Conservation (phyloP, 371 early-diverging fungal genomes). For the Mortierella sp. region DNA sequence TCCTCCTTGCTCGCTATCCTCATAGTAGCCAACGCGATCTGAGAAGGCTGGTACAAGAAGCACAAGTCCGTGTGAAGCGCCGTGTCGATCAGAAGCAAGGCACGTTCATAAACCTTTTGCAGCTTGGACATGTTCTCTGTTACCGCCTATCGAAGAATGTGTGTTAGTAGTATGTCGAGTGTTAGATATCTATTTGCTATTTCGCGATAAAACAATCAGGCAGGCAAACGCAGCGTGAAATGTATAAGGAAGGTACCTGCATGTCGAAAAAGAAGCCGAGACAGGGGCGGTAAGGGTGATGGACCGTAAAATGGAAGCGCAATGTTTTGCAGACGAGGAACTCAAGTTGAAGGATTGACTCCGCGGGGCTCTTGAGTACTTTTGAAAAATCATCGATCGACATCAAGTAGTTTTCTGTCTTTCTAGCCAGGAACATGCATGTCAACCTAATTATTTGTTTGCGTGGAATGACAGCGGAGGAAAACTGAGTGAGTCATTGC, state of each 20-base stretch:
- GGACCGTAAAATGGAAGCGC: slow-evolving; percentile 87
- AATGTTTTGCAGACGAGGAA: slow-evolving; percentile 86
- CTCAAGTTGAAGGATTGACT: slow-evolving; percentile 74
- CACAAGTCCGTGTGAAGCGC: slow-evolving; percentile 83
- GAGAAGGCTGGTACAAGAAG: slow-evolving; percentile 87
- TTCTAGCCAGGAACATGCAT: slow-evolving; percentile 89
- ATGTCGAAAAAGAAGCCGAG: slow-evolving; percentile 91
- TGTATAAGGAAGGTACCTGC: slow-evolving; percentile 64
- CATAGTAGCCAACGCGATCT: slow-evolving; percentile 88
- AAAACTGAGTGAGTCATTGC: background rate
- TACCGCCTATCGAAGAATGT: slow-evolving; percentile 48
- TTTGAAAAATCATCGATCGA: slow-evolving; percentile 80
- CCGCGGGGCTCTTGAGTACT: slow-evolving; percentile 50
- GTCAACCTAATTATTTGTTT: slow-evolving; percentile 68
- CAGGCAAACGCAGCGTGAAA: background rate
- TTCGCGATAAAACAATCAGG: background rate
- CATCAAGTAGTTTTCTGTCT: slow-evolving; percentile 86
- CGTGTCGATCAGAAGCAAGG: slow-evolving; percentile 66
- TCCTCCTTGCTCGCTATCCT: slow-evolving; percentile 75
- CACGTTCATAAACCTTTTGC: slow-evolving; percentile 71
- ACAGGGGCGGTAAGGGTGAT: slow-evolving; percentile 88
- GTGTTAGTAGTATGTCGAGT: background rate
- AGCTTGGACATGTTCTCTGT: slow-evolving; percentile 66
- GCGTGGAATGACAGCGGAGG: background rate
- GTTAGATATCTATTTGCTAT: background rate